phyloP scores from a whole-genome alignment of 2,329 filamentous ascomycete genomes.

The Dichotomopilus funicola region DNA sequence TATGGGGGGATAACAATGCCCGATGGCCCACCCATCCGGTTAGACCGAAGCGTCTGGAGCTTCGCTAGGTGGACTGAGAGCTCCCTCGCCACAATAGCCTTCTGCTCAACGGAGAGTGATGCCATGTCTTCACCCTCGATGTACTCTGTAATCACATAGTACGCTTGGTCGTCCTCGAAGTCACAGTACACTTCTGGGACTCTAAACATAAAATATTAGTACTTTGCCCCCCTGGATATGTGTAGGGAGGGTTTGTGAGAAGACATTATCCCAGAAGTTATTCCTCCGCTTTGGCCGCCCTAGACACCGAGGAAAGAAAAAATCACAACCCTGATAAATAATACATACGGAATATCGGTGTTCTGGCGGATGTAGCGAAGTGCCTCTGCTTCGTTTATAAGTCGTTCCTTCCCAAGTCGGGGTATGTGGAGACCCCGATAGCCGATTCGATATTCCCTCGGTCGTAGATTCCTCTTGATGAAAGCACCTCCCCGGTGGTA shows the following conservation, averaged over 20 bases:
- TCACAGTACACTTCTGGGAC: conserved; percentile 22
- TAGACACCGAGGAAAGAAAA: neutral
- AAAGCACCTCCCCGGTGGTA: neutral
- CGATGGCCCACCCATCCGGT: conserved; percentile 25
- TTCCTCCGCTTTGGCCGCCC: neutral
- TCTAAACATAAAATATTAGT: neutral
- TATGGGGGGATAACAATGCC: conserved; percentile 28
- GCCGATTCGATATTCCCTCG: neutral
- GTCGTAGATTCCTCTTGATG: neutral
- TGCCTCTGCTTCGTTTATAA: neutral
- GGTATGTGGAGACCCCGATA: neutral
- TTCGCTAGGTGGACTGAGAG: neutral
- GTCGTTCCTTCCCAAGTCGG: neutral
- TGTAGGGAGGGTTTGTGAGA: neutral
- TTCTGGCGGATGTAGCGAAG: neutral
- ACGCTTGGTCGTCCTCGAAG: conserved; percentile 28
- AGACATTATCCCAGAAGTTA: neutral
- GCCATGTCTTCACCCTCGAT: conserved; percentile 27
- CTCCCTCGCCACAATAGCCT: conserved; percentile 22
- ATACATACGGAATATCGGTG: neutral
- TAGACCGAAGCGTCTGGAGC: conserved; percentile 20
- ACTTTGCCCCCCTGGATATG: neutral
- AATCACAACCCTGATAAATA: neutral
- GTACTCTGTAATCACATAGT: conserved; percentile 27
- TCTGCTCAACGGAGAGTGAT: conserved; percentile 22